Base-by-base conservation (phyloP, 1,139 yeast species). In the Groenewaldozyma sp. region DNA sequence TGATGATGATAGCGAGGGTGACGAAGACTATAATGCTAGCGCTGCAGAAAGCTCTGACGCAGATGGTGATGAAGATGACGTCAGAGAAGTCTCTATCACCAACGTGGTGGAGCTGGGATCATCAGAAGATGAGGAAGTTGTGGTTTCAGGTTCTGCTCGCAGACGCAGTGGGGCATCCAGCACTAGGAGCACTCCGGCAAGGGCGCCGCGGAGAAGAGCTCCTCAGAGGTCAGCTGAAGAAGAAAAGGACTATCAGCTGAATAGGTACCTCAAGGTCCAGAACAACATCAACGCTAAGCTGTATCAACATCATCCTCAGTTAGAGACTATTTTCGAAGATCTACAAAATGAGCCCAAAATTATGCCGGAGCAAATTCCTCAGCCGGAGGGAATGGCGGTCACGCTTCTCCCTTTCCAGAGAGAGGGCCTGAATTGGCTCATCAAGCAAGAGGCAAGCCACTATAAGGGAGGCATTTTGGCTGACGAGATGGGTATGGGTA, bases 401-500 rank as follows among this genome's bases (percentile, higher is more conserved):
- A 71, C 70, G 29, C 63, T 91, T 32, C 65, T 91, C 32, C 97
- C 97, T 0, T 91, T 93, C 60, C 99, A 91, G 61, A 67, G 76
- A 13, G 99, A 91, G 64, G 98, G 98, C 20, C 67, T 91, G 38
- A 74, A 82, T 54, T 91, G 99, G 99, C 70, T 91, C 43, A 52
- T 74, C 16, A 70, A 75, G 39, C 97, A 91, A 62, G 98, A 91
- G 58, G 76, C 76, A 26, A 73, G 87, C 17, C 71, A 70, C 35
- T 91, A 82, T 58, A 69, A 73, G 14, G 97, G 98, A 19, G 98
- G 98, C 3, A 79, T 91, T n/a, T 65, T 91, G 37, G 98, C 98
- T 2, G 99, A 91, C 64, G 99, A 91, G 61, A 91, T 91, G 98
- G 98, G 98, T 36, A 88, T 91, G 97, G 98, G 98, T 50, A 91